Percentiles rank a stretch among this genome's conserved stretches.
Conservation (phyloP, 148 eudicot species). For the Amaranthus hypochondriacus region DNA sequence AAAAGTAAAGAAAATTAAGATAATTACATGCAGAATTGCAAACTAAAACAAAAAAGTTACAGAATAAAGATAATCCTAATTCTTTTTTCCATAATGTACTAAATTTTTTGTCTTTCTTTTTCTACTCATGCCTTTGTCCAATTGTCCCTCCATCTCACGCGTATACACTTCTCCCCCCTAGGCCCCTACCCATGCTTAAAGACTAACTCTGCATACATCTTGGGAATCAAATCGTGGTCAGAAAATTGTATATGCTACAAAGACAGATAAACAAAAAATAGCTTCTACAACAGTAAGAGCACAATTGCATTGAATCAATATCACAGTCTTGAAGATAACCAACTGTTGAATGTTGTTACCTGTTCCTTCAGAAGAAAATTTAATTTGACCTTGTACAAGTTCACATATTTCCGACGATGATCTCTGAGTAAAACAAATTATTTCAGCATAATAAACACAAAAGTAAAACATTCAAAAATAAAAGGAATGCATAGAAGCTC, state of each 20-base stretch:
- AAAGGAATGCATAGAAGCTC: not conserved
- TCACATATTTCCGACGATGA: conserved; percentile 76
- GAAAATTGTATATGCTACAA: not conserved
- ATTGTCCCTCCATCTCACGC: too few relatives aligned
- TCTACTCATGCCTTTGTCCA: too few relatives aligned
- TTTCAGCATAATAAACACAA: conserved; percentile 13
- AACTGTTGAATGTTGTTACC: conserved; percentile 38
- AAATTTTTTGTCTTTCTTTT: too few relatives aligned
- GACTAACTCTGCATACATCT: not conserved
- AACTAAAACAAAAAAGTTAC: too few relatives aligned
- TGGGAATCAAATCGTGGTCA: not conserved
- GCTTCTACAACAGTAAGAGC: not conserved
- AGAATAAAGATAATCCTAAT: too few relatives aligned
- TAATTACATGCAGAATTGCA: too few relatives aligned
- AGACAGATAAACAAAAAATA: too few relatives aligned
- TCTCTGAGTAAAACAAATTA: conserved; percentile 37
- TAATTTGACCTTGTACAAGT: conserved; percentile 79
- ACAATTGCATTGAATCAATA: not conserved
- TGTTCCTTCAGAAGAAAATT: conserved; percentile 73
- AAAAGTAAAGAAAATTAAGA: too few relatives aligned
- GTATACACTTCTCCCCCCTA: too few relatives aligned
- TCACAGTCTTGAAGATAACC: not conserved
- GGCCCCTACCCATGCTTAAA: too few relatives aligned
- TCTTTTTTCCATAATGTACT: too few relatives aligned
- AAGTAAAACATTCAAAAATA: not conserved